Evolutionary conservation across 148 eudicot genomes (phyloP).

Genomic region (Vaccinium darrowii): DNA sequence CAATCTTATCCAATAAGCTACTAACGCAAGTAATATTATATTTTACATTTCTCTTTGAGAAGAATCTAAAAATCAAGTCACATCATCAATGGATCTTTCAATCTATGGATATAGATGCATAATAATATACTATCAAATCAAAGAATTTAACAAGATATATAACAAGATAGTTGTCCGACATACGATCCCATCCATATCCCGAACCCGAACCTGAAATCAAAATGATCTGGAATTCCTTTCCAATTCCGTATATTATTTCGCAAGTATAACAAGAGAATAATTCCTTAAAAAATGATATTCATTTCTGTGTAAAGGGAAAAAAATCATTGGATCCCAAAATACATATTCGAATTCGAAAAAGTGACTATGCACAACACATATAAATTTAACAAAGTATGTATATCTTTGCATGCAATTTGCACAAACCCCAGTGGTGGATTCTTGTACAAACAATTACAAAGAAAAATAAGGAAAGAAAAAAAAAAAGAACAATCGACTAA

Average conservation of each 20-base stretch:
- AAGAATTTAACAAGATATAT: background rate
- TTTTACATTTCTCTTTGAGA: background rate
- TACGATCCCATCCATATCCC: too few relatives aligned
- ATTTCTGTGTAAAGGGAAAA: slow-evolving; percentile 22
- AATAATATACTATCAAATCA: background rate
- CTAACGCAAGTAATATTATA: background rate
- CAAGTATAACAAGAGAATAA: slow-evolving; percentile 13
- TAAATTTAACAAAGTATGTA: slow-evolving; percentile 22
- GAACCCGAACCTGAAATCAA: too few relatives aligned
- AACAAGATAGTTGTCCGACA: background rate
- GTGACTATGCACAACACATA: slow-evolving; percentile 26
- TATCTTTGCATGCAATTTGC: slow-evolving; percentile 34
- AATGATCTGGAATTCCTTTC: too few relatives aligned
- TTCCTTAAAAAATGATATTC: slow-evolving; percentile 15
- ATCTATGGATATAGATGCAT: background rate
- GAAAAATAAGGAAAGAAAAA: background rate
- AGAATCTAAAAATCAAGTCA: slow-evolving; percentile 11
- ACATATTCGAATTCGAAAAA: slow-evolving; percentile 26
- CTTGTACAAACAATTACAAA: slow-evolving; percentile 17
- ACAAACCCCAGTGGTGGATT: slow-evolving; percentile 26
- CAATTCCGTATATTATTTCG: background rate
- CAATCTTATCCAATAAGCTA: slow-evolving; percentile 14
- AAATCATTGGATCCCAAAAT: slow-evolving; percentile 21
- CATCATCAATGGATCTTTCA: background rate
- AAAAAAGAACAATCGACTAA: slow-evolving; percentile 17